Evolutionary conservation across 768 basidiomycete genomes (phyloP).

Genomic region (Rhodotorula graminis): DNA sequence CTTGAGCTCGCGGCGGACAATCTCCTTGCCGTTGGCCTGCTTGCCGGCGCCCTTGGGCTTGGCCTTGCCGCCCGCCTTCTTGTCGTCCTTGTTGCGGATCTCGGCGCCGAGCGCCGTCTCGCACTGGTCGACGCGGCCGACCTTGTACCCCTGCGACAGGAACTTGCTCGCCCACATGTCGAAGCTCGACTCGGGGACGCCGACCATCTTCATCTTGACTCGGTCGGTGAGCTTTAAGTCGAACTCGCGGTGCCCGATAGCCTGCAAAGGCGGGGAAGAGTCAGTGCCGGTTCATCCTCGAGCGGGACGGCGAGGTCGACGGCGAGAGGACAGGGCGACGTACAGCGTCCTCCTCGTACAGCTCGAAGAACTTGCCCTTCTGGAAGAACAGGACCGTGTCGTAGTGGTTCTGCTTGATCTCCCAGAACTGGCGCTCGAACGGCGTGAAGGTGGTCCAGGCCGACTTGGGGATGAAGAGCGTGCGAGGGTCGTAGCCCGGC

Average conservation of each 20-base stretch:
- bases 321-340: neutral
- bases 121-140: slow-evolving; percentile 92
- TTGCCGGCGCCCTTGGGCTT: slow-evolving; percentile 52
- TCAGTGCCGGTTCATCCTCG: neutral
- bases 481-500: slow-evolving; percentile 82
- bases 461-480: slow-evolving; percentile 68
- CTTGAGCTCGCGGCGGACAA: slow-evolving; percentile 83
- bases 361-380: slow-evolving; percentile 63
- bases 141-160: slow-evolving; percentile 64
- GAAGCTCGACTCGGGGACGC: slow-evolving; percentile 89
- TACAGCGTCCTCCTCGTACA: slow-evolving; percentile 50
- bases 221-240: slow-evolving; percentile 75
- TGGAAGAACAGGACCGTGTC: slow-evolving; percentile 98
- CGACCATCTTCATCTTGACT: slow-evolving; percentile 99
- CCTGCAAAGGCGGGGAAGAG: slow-evolving; percentile 40
- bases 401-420: slow-evolving; percentile 92
- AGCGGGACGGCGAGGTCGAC: neutral
- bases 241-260: slow-evolving; percentile 87
- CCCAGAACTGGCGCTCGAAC: slow-evolving; percentile 77
- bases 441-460: slow-evolving; percentile 83
- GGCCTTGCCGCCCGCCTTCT: slow-evolving; percentile 48
- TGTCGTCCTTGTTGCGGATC: slow-evolving; percentile 79
- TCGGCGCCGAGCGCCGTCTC: slow-evolving; percentile 97
- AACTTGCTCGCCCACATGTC: slow-evolving; percentile 81
- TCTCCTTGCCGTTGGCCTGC: slow-evolving; percentile 55